These are phyloP conservation scores for Citrus trifoliata DNA, from an alignment of 345 rosid species.

Conservation along the genomic window DNA sequence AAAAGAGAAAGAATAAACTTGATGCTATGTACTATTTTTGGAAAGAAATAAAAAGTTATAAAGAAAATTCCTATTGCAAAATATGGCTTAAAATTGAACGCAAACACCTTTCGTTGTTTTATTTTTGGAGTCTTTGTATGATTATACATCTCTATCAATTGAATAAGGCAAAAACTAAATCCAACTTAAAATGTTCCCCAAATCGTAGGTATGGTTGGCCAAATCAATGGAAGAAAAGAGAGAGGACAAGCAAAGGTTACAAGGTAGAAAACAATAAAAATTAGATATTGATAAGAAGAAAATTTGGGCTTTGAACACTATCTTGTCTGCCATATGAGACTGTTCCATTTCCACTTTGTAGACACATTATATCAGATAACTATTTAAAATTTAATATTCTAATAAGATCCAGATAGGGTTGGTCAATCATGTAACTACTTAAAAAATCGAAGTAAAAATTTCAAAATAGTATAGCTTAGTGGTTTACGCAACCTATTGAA, in stretches of 20 bases:
- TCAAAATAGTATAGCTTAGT: neutral
- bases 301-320: conserved; percentile 17
- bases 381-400: neutral
- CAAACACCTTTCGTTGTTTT: neutral
- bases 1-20: no score
- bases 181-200: conserved; percentile 1
- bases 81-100: neutral
- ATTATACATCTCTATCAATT: conserved; percentile 3
- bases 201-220: neutral
- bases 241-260: neutral
- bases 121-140: neutral
- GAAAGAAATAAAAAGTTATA: conserved; percentile 1
- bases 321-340: conserved; percentile 21
- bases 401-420: neutral
- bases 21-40: neutral
- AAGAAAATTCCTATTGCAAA: neutral
- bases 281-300: neutral
- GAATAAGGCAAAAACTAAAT: neutral
- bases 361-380: neutral
- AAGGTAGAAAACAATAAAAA: neutral
- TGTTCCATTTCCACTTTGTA: neutral
- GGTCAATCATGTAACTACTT: conserved; percentile 2
- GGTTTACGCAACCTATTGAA: neutral
- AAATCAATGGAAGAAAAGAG: neutral
- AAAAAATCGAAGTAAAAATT: neutral